These are phyloP conservation scores for Telopea speciosissima DNA, from an alignment of 177 flowering plant genomes.

Conservation along the genomic window DNA sequence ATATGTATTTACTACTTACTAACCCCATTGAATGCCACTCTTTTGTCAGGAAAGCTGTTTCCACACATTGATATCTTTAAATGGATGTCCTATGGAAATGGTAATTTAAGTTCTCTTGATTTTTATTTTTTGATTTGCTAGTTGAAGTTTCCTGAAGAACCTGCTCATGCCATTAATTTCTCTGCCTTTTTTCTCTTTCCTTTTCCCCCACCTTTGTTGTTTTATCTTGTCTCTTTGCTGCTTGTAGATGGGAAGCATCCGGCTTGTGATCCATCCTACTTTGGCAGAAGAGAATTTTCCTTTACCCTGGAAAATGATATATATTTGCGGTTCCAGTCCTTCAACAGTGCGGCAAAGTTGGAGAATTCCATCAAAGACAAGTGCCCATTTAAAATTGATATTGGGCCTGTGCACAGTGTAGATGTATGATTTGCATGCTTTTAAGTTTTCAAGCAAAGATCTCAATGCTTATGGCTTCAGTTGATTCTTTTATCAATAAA, in stretches of 20 bases:
- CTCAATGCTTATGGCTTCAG: not conserved
- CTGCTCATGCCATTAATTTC: not conserved
- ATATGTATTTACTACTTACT: not conserved
- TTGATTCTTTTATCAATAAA: not conserved
- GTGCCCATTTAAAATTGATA: slow-evolving; percentile 89
- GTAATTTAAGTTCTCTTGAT: slow-evolving; percentile 25
- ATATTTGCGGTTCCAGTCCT: slow-evolving; percentile 73
- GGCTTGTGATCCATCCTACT: slow-evolving; percentile 72
- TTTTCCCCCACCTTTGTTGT: not conserved
- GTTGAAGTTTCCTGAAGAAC: not conserved
- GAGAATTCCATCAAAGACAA: slow-evolving; percentile 74
- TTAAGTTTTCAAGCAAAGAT: not conserved
- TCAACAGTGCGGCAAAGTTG: slow-evolving; percentile 47
- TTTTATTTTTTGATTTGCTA: no score
- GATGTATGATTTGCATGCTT: slow-evolving; percentile 55
- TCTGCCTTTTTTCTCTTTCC: not conserved
- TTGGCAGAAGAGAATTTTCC: slow-evolving; percentile 86
- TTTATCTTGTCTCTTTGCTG: slow-evolving; percentile 1
- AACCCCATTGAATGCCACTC: not conserved
- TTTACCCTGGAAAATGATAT: slow-evolving; percentile 71
- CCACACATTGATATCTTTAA: slow-evolving; percentile 72
- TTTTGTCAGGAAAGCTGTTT: slow-evolving; percentile 69
- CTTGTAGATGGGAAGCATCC: slow-evolving; percentile 93
- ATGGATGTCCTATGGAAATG: slow-evolving; percentile 97
- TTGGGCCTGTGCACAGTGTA: slow-evolving; percentile 91